Conservation (phyloP, 352 stramenopile species). For the Globisporangium viniferum region DNA sequence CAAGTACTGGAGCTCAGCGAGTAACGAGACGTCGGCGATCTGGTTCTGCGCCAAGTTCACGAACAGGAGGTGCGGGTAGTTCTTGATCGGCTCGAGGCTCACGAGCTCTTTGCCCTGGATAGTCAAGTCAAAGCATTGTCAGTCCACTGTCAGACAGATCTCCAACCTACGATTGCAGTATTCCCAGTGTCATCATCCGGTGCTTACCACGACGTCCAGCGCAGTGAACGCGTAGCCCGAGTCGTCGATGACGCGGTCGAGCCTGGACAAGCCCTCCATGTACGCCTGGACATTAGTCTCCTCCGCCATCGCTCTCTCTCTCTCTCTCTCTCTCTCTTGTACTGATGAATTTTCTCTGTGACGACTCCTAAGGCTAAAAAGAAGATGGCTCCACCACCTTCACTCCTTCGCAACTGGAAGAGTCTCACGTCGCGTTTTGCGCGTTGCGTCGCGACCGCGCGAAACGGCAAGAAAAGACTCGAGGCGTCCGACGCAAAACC, state of each 20-base stretch:
- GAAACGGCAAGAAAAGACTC: constrained; percentile 1
- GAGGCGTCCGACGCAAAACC: neutral
- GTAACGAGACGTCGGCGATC: constrained; percentile 43
- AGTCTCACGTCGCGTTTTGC: neutral
- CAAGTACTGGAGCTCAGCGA: constrained; percentile 60
- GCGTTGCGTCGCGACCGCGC: neutral
- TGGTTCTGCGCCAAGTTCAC: constrained; percentile 72
- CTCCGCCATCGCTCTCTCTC: constrained; percentile 16
- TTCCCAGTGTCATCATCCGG: too few species aligned
- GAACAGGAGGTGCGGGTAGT: constrained; percentile 66
- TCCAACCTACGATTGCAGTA: neutral
- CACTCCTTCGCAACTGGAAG: neutral
- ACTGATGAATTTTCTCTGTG: neutral
- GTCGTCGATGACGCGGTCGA: constrained; percentile 72
- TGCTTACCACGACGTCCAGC: constrained; percentile 51
- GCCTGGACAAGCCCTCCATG: constrained; percentile 64
- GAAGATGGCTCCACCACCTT: neutral
- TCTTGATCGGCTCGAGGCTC: constrained; percentile 51
- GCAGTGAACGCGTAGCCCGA: constrained; percentile 76
- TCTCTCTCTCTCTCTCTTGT: too few species aligned
- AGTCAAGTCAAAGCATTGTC: neutral
- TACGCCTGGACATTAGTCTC: constrained; percentile 40
- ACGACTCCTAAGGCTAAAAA: neutral
- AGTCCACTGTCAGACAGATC: neutral
- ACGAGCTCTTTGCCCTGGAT: constrained; percentile 48